Conservation (phyloP, 176 grass and related monocot genomes). For the Echinochloa phyllopogon region DNA sequence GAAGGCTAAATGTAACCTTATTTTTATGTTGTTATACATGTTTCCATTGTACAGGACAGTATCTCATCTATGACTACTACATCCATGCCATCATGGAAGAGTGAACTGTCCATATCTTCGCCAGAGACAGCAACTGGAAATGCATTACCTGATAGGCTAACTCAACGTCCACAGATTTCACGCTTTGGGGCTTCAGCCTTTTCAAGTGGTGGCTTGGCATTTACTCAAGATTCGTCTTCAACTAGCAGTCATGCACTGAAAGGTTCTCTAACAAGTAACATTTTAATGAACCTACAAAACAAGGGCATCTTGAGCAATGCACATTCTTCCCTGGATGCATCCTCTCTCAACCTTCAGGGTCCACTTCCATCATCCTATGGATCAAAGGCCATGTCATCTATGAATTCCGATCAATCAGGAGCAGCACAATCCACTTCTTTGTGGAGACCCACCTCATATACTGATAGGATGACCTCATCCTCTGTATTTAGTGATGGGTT, state of each 20-base stretch:
- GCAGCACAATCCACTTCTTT: constrained; percentile 43
- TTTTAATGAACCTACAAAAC: constrained; percentile 73
- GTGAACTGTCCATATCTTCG: constrained; percentile 56
- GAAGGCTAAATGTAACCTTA: not conserved
- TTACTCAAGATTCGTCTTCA: constrained; percentile 69
- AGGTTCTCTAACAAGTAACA: constrained; percentile 64
- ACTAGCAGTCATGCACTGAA: constrained; percentile 49
- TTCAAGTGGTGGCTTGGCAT: constrained; percentile 52
- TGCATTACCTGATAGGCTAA: constrained; percentile 62
- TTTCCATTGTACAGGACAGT: constrained; percentile 65
- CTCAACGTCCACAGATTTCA: constrained; percentile 60
- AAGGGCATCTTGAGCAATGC: constrained; percentile 68
- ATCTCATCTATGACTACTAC: constrained; percentile 45
- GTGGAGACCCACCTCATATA: constrained; percentile 63
- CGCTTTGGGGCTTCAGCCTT: constrained; percentile 68
- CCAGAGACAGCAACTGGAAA: constrained; percentile 58
- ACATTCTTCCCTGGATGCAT: constrained; percentile 55
- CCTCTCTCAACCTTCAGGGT: constrained; percentile 50
- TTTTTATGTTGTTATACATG: constrained; percentile 37
- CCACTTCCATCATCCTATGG: constrained; percentile 50
- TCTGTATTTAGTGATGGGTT: constrained; percentile 91
- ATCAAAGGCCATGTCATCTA: constrained; percentile 44
- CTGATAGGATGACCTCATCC: constrained; percentile 73
- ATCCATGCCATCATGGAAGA: constrained; percentile 63
- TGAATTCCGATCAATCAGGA: constrained; percentile 54